These are phyloP conservation scores for Myrica gale DNA, from an alignment of 306 rosid genomes.

Conservation along the genomic window DNA sequence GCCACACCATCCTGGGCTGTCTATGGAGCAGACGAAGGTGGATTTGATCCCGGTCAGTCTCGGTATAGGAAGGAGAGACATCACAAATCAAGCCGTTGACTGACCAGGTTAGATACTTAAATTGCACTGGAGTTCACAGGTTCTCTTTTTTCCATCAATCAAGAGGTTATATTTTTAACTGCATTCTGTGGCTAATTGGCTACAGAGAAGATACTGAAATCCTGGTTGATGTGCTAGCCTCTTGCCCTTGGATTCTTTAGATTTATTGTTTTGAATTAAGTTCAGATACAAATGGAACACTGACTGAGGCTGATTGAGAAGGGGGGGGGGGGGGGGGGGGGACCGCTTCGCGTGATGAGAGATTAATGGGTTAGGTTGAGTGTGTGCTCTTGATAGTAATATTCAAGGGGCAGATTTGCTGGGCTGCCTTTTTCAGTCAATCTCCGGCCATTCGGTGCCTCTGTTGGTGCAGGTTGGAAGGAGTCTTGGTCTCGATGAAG, in stretches of 20 bases:
- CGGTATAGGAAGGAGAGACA: slow-evolving; percentile 85
- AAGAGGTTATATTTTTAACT: slow-evolving; percentile 28
- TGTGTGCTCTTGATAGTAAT: no score
- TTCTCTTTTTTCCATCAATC: slow-evolving; percentile 25
- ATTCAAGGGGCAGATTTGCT: no score
- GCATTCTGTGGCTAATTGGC: slow-evolving; percentile 28
- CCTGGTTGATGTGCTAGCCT: neutral
- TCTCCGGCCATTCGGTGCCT: no score
- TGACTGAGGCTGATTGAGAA: no score
- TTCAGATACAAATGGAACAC: no score
- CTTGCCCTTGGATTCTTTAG: neutral
- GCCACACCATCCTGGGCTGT: slow-evolving; percentile 91
- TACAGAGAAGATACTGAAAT: slow-evolving; percentile 11
- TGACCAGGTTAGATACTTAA: slow-evolving; percentile 41
- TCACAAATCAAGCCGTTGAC: slow-evolving; percentile 62
- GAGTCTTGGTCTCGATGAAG: no score
- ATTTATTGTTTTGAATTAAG: neutral
- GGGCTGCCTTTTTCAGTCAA: no score
- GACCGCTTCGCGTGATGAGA: no score
- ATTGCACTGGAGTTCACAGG: slow-evolving; percentile 23
- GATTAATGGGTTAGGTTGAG: no score
- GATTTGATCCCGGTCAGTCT: slow-evolving; percentile 82
- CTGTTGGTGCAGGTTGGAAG: no score
- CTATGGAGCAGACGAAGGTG: slow-evolving; percentile 90
- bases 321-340: no score